A percentile compares a stretch with the other conserved stretches of the same genome.
These are phyloP conservation scores for Sporothrix globosa DNA, from an alignment of 2,329 filamentous ascomycete genomes.

Conservation along the genomic window DNA sequence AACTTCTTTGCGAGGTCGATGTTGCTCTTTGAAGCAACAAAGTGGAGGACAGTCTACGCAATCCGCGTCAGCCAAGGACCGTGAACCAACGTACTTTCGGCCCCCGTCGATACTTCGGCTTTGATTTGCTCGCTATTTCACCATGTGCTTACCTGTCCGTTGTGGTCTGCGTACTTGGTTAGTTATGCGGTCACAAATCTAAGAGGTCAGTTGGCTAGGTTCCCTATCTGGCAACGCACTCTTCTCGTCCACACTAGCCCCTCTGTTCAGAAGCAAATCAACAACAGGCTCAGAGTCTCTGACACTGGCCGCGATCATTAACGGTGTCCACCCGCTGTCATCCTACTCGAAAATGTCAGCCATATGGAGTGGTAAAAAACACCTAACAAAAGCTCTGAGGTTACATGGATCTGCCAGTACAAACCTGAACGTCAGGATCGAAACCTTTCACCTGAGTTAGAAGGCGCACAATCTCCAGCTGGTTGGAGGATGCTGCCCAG, in stretches of 20 bases:
- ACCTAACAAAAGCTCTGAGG: neutral
- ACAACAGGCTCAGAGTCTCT: conserved; percentile 72
- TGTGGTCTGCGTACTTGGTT: conserved; percentile 39
- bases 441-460: conserved; percentile 73
- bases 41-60: conserved; percentile 79
- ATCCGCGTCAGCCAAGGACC: neutral
- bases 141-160: conserved; percentile 59
- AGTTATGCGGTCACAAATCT: neutral
- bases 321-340: conserved; percentile 76
- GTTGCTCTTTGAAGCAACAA: conserved; percentile 87
- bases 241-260: conserved; percentile 73
- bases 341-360: conserved; percentile 54
- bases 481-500: conserved; percentile 89
- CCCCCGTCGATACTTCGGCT: neutral
- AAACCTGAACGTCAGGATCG: conserved; percentile 78
- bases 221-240: conserved; percentile 51
- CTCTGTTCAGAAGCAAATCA: conserved; percentile 67
- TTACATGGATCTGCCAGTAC: neutral
- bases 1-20: conserved; percentile 78
- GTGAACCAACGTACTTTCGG: neutral
- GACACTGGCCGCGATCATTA: conserved; percentile 80
- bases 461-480: conserved; percentile 71
- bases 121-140: neutral
- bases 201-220: conserved; percentile 34
- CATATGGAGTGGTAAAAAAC: neutral